Evolutionary conservation across 2,329 filamentous ascomycete genomes (phyloP).

Genomic region (Emericellopsis cladophorae): DNA sequence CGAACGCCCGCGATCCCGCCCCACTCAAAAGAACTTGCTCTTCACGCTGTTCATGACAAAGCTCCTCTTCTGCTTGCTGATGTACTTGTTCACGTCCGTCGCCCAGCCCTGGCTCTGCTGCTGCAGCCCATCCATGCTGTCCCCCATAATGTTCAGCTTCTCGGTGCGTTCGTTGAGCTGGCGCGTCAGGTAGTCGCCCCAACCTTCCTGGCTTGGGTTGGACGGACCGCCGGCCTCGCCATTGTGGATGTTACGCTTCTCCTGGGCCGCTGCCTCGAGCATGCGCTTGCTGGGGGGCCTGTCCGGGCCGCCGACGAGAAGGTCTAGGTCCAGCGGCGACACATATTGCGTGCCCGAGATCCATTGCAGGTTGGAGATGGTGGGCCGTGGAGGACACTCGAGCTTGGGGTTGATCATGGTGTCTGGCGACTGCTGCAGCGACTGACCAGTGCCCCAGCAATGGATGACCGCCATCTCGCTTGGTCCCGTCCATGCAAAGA

Average conservation of each 20-base stretch:
- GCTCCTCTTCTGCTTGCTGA: constrained; percentile 77
- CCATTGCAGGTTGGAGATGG: constrained; percentile 94
- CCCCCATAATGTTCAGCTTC: constrained; percentile 68
- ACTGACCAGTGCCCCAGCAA: constrained; percentile 65
- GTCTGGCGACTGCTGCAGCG: constrained; percentile 53
- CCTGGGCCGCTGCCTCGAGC: constrained; percentile 65
- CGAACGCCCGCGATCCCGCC: no score
- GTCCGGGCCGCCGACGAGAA: constrained; percentile 80
- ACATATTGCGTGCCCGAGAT: constrained; percentile 90
- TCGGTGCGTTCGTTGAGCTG: constrained; percentile 87
- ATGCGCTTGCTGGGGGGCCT: constrained; percentile 82
- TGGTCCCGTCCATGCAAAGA: constrained; percentile 81
- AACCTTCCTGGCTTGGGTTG: constrained; percentile 39
- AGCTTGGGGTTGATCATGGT: constrained; percentile 67
- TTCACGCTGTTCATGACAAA: constrained; percentile 60
- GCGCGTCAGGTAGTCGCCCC: constrained; percentile 70
- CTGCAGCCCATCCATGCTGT: constrained; percentile 73
- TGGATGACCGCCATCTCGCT: constrained; percentile 76
- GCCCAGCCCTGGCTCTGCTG: constrained; percentile 74
- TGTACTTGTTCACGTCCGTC: constrained; percentile 77
- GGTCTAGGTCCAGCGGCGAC: constrained; percentile 73
- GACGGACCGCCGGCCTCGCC: constrained; percentile 10
- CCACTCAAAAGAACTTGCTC: constrained; percentile 36
- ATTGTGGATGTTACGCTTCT: constrained; percentile 46
- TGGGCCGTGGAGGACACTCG: constrained; percentile 65